Base-by-base conservation (phyloP, 1,284 basidiomycete species). In the Trichosporon sp. region DNA sequence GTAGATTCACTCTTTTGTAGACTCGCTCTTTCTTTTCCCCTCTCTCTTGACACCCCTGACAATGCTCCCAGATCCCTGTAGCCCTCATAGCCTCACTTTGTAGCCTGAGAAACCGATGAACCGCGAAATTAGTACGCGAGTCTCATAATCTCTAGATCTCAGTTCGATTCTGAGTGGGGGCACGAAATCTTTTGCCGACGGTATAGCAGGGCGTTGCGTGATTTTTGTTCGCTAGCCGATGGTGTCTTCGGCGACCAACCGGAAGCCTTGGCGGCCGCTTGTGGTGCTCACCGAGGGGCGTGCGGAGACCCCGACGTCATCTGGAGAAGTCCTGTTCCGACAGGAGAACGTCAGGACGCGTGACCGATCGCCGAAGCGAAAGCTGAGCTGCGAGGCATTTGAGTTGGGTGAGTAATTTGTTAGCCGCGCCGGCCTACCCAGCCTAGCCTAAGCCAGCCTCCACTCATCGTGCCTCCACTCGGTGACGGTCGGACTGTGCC, bases 71-170 rank as follows among this genome's bases (percentile, higher is more conserved):
- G n/a, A n/a, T n/a, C n/a, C n/a, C n/a, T n/a, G n/a, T n/a, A n/a
- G n/a, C n/a, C n/a, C n/a, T n/a, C n/a, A n/a, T n/a, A n/a, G n/a
- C n/a, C n/a, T n/a, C n/a, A n/a, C n/a, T n/a, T n/a, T n/a, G n/a
- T n/a, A n/a, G n/a, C n/a, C n/a, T 34, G 33, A 34, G 33, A 34
- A 34, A 14, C 33, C 7, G 33, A 8, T 8, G 7, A 34, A 34
- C 14, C 8, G 33, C n/a, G n/a, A n/a, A n/a, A n/a, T 34, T 34
- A 34, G 46, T 52, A 52, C 46, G 46, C 46, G 46, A 54, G 49
- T 54, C 49, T 54, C 49, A 54, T 54, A 54, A 54, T 54, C 49
- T 54, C 49, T 54, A 54, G 49, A 54, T 54, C 49, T 54, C 49
- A 54, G 49, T 54, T 54, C 49, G 49, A 54, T 54, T 54, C 49